phyloP scores from a whole-genome alignment of 208 protist genomes.

The Trypanosoma mega region DNA sequence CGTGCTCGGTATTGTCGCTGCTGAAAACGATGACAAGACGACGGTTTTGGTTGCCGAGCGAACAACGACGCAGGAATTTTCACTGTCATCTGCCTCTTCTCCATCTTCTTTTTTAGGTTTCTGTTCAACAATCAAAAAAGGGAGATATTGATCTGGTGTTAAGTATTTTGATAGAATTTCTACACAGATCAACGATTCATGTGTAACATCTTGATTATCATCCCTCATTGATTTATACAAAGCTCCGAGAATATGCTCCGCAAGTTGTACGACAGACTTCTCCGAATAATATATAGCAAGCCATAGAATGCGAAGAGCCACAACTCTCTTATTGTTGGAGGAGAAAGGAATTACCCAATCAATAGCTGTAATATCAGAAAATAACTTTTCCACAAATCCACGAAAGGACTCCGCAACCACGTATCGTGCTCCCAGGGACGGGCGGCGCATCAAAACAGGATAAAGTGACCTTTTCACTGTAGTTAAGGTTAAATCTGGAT shows the following conservation, averaged over 20 bases:
- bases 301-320: constrained; percentile 80
- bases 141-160: constrained; percentile 88
- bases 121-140: constrained; percentile 67
- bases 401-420: constrained; percentile 75
- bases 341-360: constrained; percentile 90
- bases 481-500: constrained; percentile 61
- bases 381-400: constrained; percentile 58
- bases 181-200: constrained; percentile 72
- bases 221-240: constrained; percentile 86
- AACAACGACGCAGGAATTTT: constrained; percentile 35
- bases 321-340: constrained; percentile 77
- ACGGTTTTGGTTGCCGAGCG: constrained; percentile 63
- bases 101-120: constrained; percentile 32
- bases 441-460: constrained; percentile 50
- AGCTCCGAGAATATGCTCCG: constrained; percentile 74
- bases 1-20: not conserved
- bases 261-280: constrained; percentile 79
- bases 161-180: constrained; percentile 85
- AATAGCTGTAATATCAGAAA: constrained; percentile 72
- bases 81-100: constrained; percentile 31
- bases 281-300: constrained; percentile 77
- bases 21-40: constrained; percentile 59
- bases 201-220: constrained; percentile 63
- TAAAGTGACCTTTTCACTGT: constrained; percentile 29
- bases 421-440: constrained; percentile 73